Evolutionary conservation across 768 basidiomycete genomes (phyloP), one percentile per base, ranked within the genome.

Genomic region (Mycena floridula): DNA sequence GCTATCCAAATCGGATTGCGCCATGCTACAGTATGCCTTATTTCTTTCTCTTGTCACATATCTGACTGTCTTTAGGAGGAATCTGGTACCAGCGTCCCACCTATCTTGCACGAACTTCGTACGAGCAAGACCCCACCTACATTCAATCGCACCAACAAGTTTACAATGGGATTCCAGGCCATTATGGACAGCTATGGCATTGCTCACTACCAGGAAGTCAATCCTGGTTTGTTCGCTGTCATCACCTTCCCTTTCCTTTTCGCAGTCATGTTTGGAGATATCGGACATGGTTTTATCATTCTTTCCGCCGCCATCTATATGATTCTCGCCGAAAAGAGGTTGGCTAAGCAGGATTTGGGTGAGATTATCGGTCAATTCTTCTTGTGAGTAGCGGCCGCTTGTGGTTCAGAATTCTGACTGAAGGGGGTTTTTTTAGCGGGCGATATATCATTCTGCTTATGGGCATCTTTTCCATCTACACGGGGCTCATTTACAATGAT

Each of bases 261-360:
- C 56, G 95, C 92, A 4, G 90, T 99, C 68, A 99, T 99, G 96
- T 99, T 99, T 60, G 96, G 96, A 56, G 96, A 99, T 65, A 89
- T 98, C 58, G 96, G 96, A 3, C 96, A 99, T 65, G 96, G 92
- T 24, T 69, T 79, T 48, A 81, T 98, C 57, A 86, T 89, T 54
- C 74, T 87, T 50, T 57, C 75, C 32, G 79, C 83, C 15, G 95
- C 90, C 3, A 46, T 83, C 2, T 81, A 77, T 47, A 92, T 98
- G 89, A 91, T 97, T 59, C 44, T 85, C 44, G 70, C 76, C n/a
- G 96, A 99, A 67, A 81, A 76, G 63, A 82, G 77, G 57, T 73
- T 91, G 58, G 82, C 76, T 4, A 88, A 82, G 58, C 65, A 66
- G 15, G 81, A 83, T 50, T 69, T 93, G 20, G 86, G 78, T 54